Percentiles rank a stretch among this genome's conserved stretches.
These are phyloP conservation scores for Senecio squalidus DNA, from an alignment of 140 eudicot species.

Conservation along the genomic window DNA sequence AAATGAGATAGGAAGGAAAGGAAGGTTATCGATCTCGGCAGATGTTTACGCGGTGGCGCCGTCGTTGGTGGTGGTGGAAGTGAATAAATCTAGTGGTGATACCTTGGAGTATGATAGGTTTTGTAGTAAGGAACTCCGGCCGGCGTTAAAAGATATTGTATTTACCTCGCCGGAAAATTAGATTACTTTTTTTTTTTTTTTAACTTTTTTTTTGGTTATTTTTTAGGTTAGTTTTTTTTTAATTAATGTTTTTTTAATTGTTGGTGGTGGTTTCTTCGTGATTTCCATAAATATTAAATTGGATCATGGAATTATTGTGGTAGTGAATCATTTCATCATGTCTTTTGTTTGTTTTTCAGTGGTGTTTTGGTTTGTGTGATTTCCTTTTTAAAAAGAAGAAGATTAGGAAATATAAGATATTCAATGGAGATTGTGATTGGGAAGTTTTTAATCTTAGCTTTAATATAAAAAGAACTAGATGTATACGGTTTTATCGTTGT, in stretches of 20 bases:
- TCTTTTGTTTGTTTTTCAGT: not conserved
- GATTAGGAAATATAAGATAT: not conserved
- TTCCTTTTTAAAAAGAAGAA: not conserved
- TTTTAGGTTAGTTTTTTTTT: not conserved
- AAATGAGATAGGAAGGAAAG: conserved; percentile 46
- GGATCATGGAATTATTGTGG: conserved; percentile 29
- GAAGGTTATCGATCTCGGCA: conserved; percentile 48
- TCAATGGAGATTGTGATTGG: too few relatives aligned
- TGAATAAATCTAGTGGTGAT: conserved; percentile 66
- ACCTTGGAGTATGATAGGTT: conserved; percentile 71
- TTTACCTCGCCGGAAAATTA: conserved; percentile 45
- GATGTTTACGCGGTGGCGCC: conserved; percentile 58
- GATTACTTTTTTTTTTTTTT: not conserved
- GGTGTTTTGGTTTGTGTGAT: not conserved
- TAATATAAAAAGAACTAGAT: too few relatives aligned
- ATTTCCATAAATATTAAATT: conserved; percentile 25
- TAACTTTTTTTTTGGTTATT: not conserved
- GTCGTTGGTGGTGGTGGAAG: conserved; percentile 65
- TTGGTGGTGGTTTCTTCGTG: conserved; percentile 16
- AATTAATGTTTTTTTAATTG: not conserved
- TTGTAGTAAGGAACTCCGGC: conserved; percentile 61
- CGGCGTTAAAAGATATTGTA: conserved; percentile 67
- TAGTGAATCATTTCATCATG: conserved; percentile 1
- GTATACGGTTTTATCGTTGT: too few relatives aligned
- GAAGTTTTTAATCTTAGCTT: too few relatives aligned